Conservation (phyloP, 1,284 basidiomycete genomes). For the Trametes pubescens region DNA sequence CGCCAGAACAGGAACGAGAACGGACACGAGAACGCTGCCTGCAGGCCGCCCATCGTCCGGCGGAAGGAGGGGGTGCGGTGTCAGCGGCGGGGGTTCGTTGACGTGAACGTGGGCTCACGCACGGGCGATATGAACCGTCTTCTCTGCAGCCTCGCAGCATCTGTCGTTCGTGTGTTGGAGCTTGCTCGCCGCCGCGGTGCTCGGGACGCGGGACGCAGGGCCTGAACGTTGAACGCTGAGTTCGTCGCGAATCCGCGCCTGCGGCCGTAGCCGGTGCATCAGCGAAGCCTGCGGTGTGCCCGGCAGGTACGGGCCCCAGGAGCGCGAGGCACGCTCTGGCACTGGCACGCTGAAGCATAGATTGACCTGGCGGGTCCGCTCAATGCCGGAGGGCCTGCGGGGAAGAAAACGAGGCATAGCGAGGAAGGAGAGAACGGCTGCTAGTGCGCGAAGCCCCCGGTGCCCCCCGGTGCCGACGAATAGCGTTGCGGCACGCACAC, state of each 20-base stretch:
- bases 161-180: background rate
- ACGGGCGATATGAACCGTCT: slow-evolving; percentile 9
- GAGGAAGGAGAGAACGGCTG: background rate
- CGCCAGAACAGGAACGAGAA: background rate
- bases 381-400: background rate
- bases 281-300: background rate
- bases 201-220: background rate
- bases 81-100: slow-evolving; percentile 12
- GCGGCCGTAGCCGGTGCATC: background rate
- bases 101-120: slow-evolving; percentile 11
- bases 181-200: background rate
- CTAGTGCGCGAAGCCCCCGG: slow-evolving; percentile 15
- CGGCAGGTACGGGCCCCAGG: background rate
- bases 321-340: background rate
- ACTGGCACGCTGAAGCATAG: too few species aligned
- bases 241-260: background rate
- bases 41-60: background rate
- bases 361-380: background rate
- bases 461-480: slow-evolving; percentile 11
- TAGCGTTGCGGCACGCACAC: slow-evolving; percentile 16
- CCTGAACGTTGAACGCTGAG: background rate
- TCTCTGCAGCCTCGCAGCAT: background rate
- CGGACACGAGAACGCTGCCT: background rate
- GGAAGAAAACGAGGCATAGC: background rate
- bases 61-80: background rate